These are phyloP conservation scores for Hordeum pubiflorum DNA, from an alignment of 202 grass and related monocot species.

Conservation along the genomic window DNA sequence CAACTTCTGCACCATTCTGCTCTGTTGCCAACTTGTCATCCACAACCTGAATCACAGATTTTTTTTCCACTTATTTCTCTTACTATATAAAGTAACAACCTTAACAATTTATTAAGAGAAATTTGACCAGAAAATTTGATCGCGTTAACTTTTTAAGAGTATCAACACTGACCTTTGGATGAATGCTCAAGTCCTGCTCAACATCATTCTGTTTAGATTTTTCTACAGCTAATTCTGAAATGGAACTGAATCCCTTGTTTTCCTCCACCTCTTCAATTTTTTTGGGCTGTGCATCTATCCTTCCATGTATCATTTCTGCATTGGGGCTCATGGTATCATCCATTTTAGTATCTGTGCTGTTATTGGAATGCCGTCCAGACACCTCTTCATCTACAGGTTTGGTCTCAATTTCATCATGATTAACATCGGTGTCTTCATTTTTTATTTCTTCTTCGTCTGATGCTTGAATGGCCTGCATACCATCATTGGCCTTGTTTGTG, in stretches of 20 bases:
- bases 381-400: conserved; percentile 18
- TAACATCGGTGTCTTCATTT: conserved; percentile 23
- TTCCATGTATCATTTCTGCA: conserved; percentile 12
- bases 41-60: conserved; percentile 31
- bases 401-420: conserved; percentile 16
- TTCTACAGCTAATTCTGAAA: conserved; percentile 17
- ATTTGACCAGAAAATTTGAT: conserved; percentile 2
- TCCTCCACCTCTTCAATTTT: conserved; percentile 19
- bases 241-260: conserved; percentile 11
- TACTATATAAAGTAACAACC: not conserved
- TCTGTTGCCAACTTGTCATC: conserved; percentile 29
- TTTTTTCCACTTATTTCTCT: not conserved
- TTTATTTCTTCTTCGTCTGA: conserved; percentile 14
- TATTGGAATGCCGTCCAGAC: not conserved
- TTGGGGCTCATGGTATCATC: conserved; percentile 14
- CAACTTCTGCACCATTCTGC: conserved; percentile 11
- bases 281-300: conserved; percentile 18
- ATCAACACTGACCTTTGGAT: conserved; percentile 34
- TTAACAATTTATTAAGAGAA: conserved; percentile 12
- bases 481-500: conserved; percentile 21
- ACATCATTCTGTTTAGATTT: conserved; percentile 15
- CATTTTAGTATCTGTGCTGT: conserved; percentile 1
- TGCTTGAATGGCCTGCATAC: conserved; percentile 10
- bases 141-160: not conserved
- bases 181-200: conserved; percentile 24